Percentiles rank a stretch among this genome's conserved stretches.
Evolutionary conservation across 2,329 filamentous ascomycete genomes (phyloP).

Genomic region (Mollisia scopiformis): DNA sequence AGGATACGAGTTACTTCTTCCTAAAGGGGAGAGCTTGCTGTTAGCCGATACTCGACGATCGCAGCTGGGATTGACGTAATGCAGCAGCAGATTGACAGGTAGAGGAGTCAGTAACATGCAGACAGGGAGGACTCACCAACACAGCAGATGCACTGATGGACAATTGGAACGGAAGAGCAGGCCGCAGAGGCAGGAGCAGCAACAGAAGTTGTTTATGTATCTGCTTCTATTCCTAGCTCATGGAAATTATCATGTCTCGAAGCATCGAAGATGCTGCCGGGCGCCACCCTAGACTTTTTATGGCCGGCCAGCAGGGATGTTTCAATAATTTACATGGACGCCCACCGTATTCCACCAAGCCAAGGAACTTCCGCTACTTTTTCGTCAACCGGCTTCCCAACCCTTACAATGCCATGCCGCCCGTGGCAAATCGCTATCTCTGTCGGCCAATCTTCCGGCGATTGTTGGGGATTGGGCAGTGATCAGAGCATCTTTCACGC

Average conservation of each 20-base stretch:
- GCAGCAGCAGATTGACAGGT: not conserved
- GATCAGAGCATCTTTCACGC: not conserved
- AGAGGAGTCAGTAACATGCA: not conserved
- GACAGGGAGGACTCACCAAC: not conserved
- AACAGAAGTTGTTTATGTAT: constrained; percentile 10
- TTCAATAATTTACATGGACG: not conserved
- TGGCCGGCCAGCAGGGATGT: constrained; percentile 10
- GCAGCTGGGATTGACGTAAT: constrained; percentile 18
- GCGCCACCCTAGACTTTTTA: not conserved
- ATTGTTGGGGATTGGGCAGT: constrained; percentile 8
- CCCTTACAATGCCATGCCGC: not conserved
- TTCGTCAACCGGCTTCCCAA: not conserved
- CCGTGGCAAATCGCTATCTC: constrained; percentile 24
- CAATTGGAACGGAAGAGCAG: not conserved
- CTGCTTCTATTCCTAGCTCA: constrained; percentile 11
- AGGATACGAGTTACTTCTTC: constrained; percentile 6
- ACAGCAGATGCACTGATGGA: not conserved
- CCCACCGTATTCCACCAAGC: not conserved
- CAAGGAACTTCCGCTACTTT: not conserved
- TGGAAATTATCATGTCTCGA: constrained; percentile 25
- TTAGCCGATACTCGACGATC: constrained; percentile 13
- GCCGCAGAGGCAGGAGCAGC: not conserved
- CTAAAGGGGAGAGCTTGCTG: constrained; percentile 11
- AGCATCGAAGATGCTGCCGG: constrained; percentile 17
- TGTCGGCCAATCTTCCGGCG: constrained; percentile 21